phyloP scores from a whole-genome alignment of 75 land plant species.

The Pinus taeda region DNA sequence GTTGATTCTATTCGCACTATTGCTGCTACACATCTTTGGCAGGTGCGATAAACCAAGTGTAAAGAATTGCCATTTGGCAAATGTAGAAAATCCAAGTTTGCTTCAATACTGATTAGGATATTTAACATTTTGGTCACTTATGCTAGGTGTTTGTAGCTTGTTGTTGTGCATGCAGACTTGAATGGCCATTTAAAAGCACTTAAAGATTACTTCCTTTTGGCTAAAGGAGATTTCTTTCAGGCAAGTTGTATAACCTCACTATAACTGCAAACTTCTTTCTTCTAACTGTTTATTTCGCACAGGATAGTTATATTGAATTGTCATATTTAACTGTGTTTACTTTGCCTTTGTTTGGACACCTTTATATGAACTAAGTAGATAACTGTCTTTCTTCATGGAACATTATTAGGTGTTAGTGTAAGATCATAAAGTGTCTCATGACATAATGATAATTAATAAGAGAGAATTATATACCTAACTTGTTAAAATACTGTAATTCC shows the following conservation, averaged over 20 bases:
- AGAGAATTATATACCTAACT: no score
- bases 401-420: no score
- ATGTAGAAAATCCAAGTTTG: background rate
- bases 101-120: background rate
- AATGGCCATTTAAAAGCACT: conserved; percentile 97
- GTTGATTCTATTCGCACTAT: conserved; percentile 80
- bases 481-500: no score
- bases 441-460: no score
- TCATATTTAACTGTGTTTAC: no score
- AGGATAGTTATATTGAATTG: no score
- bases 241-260: conserved; percentile 36
- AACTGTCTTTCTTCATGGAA: no score
- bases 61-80: background rate
- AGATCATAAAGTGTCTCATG: no score
- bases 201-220: conserved; percentile 96
- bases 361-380: no score
- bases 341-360: no score
- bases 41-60: conserved; percentile 41
- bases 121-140: conserved; percentile 4
- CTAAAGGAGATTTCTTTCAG: conserved; percentile 99
- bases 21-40: conserved; percentile 99
- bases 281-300: no score
- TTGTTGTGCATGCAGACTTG: conserved; percentile 95
- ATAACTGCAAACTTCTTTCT: background rate
- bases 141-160: conserved; percentile 61